A percentile compares a stretch with the other conserved stretches of the same genome.
phyloP scores from a whole-genome alignment of 768 basidiomycete species.

The Boletellus ananas region DNA sequence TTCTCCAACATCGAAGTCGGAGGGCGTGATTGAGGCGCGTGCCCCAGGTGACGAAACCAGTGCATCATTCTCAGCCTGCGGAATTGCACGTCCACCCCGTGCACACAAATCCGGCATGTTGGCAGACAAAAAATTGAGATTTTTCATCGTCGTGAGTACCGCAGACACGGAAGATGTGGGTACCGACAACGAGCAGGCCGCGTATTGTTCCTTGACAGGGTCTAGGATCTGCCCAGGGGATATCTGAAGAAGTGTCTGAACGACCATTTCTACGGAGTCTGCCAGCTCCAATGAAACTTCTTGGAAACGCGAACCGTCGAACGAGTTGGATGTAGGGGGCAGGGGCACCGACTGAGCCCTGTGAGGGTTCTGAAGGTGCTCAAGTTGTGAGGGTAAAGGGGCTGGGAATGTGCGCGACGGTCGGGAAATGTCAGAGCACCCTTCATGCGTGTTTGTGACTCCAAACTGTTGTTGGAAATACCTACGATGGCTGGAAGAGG shows the following conservation, averaged over 20 bases:
- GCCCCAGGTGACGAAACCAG: conserved; percentile 17
- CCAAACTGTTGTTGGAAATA: conserved; percentile 25
- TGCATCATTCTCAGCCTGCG: conserved; percentile 16
- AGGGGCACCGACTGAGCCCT: conserved; percentile 25
- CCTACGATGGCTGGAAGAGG: conserved; percentile 22
- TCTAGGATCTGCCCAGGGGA: conserved; percentile 89
- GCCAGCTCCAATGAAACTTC: conserved; percentile 85
- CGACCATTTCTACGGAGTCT: conserved; percentile 84
- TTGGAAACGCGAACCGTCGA: conserved; percentile 40
- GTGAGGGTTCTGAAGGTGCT: conserved; percentile 67
- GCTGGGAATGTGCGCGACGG: conserved; percentile 75
- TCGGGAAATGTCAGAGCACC: conserved; percentile 40
- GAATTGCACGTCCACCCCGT: conserved; percentile 11
- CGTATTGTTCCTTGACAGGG: conserved; percentile 90
- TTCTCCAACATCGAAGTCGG: conserved; percentile 91
- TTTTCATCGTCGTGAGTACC: conserved; percentile 88
- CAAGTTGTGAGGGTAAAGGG: conserved; percentile 78
- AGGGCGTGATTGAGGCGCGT: conserved; percentile 22
- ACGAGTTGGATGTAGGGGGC: conserved; percentile 15
- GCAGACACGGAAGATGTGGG: conserved; percentile 87
- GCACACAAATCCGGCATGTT: conserved; percentile 53
- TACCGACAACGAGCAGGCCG: conserved; percentile 81
- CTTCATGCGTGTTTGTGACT: conserved; percentile 16
- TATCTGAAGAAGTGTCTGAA: conserved; percentile 88
- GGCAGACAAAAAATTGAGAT: conserved; percentile 90